Percentiles rank a stretch among this genome's conserved stretches.
Evolutionary conservation across 352 stramenopile genomes (phyloP).

Genomic region (Blastocystis hominis): DNA sequence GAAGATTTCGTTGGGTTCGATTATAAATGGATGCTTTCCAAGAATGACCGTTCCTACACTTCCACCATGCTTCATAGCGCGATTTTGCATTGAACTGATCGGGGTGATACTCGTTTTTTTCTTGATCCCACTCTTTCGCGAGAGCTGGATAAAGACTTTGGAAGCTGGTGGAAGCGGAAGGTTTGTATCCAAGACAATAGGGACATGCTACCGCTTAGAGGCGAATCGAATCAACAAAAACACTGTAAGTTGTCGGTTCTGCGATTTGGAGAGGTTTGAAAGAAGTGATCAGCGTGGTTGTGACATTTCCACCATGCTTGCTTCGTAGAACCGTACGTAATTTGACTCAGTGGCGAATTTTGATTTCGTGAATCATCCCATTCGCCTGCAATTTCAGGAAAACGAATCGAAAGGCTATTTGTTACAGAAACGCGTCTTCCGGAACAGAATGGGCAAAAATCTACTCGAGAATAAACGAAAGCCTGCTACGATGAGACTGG

Average conservation of each 20-base stretch:
- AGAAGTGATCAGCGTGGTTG: not conserved
- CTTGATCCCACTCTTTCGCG: not conserved
- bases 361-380: not conserved
- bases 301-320: not conserved
- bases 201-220: not conserved
- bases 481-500: not conserved
- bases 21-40: not conserved
- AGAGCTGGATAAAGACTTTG: not conserved
- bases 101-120: not conserved
- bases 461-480: not conserved
- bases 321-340: not conserved
- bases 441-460: conserved; percentile 10
- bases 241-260: not conserved
- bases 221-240: not conserved
- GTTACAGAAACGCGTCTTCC: not conserved
- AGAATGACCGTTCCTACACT: not conserved
- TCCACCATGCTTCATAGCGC: not conserved
- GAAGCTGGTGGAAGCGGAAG: not conserved
- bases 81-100: not conserved
- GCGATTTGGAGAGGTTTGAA: conserved; percentile 4
- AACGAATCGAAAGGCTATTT: not conserved
- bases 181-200: not conserved
- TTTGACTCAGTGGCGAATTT: not conserved
- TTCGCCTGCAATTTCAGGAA: not conserved
- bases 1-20: not conserved